Evolutionary conservation across 1,139 yeast genomes (phyloP).

Genomic region (Sporopachydermia cereana): DNA sequence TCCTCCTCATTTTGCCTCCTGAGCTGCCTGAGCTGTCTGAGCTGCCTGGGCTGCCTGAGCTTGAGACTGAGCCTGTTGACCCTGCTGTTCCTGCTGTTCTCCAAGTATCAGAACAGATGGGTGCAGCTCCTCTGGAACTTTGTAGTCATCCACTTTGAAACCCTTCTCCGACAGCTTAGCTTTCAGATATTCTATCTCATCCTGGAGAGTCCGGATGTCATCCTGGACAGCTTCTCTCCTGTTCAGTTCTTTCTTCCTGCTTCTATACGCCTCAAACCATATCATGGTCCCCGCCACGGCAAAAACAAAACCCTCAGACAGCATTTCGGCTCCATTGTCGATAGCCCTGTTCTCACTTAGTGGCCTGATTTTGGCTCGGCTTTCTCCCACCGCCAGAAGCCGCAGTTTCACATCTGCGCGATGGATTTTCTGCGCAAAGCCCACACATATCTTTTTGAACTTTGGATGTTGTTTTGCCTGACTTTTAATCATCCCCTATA

Average conservation of each 20-base stretch:
- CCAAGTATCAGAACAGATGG: constrained; percentile 37
- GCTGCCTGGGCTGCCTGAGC: no score
- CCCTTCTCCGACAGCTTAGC: constrained; percentile 31
- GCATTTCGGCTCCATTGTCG: constrained; percentile 70
- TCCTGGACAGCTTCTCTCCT: constrained; percentile 56
- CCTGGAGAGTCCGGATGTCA: constrained; percentile 57
- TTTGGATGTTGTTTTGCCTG: constrained; percentile 68
- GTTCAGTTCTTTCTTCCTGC: constrained; percentile 50
- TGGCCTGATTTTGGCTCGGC: constrained; percentile 50
- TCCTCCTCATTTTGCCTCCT: no score
- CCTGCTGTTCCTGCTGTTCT: no score
- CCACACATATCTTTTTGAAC: constrained; percentile 52
- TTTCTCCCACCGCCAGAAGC: constrained; percentile 52
- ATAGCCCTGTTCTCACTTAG: constrained; percentile 77
- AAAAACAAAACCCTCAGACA: constrained; percentile 70
- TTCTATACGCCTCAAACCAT: constrained; percentile 60
- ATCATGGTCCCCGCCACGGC: constrained; percentile 69
- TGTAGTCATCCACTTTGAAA: constrained; percentile 36
- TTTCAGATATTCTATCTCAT: constrained; percentile 55
- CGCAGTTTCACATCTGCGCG: constrained; percentile 52
- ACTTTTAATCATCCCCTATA: constrained; percentile 47
- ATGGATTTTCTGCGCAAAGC: constrained; percentile 66
- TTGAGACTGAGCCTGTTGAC: no score
- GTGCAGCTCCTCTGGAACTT: constrained; percentile 34
- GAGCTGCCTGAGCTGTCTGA: no score